Evolutionary conservation across 805 yeast species (phyloP), one percentile per base, ranked within the genome.

Genomic region (Huiozyma naganishii): DNA sequence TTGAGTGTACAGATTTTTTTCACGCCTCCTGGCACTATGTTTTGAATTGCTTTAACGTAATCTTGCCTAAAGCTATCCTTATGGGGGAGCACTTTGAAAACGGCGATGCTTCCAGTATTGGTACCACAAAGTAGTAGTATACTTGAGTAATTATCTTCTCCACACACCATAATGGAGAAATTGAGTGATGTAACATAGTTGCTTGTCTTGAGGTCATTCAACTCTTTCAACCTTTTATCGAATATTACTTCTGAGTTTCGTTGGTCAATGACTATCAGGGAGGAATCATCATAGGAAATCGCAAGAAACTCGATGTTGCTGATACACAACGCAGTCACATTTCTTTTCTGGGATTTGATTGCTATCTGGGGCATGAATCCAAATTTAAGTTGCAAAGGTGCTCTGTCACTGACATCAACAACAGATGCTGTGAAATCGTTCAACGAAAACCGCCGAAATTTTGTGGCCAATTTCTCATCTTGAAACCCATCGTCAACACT

Each of bases 281-380:
- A 70, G 10, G 97, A 97, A 9, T 79, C 73, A 40, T 72, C 73
- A 59, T 83, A 87, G 0, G 84, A 95, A 36, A 85, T 67, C 0
- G 83, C 92, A 6, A 83, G 83, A 65, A 90, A 88, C 0, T 96
- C 96, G 40, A 86, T 70, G 48, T 80, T 73, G 47, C 89, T 80
- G 59, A 83, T 74, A 44, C 73, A 70, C 40, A 89, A 48, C 1
- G 84, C 74, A 0, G 89, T 69, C 6, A 84, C 79, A 4, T 57
- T 57, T 0, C 79, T 77, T 32, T 64, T 62, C 34, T 66, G 55
- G 11, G 73, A 71, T 36, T 70, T 66, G n/a, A 78, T 50, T 1
- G 71, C 67, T 39, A 69, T 66, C 13, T 61, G 62, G 0, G 89
- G 89, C 51, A 82, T 52, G 50, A 80, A 80, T 0, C 88, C 89